Evolutionary conservation across 148 eudicot genomes (phyloP).

Genomic region (Rheum nobile): DNA sequence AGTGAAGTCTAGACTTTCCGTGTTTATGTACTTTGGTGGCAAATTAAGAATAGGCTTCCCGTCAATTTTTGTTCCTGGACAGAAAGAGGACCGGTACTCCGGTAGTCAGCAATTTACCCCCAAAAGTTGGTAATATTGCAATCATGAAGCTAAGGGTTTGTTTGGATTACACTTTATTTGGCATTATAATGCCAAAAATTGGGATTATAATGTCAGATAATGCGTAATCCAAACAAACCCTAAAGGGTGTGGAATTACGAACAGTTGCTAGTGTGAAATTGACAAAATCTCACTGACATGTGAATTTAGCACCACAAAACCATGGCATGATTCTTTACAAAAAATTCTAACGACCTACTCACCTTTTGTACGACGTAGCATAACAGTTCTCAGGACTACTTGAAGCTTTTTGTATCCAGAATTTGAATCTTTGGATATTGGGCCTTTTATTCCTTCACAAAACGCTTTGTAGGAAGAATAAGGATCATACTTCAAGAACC

Average conservation of each 20-base stretch:
- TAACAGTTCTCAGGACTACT: slow-evolving; percentile 67
- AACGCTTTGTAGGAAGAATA: slow-evolving; percentile 61
- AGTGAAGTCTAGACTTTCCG: slow-evolving; percentile 57
- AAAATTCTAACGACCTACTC: slow-evolving; percentile 7
- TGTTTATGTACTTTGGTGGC: slow-evolving; percentile 58
- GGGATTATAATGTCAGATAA: too few relatives aligned
- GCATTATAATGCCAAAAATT: too few relatives aligned
- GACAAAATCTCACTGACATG: neutral
- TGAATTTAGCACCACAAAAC: neutral
- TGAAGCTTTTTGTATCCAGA: slow-evolving; percentile 91
- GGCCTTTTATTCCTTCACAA: slow-evolving; percentile 41
- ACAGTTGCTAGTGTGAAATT: neutral
- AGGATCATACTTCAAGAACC: slow-evolving; percentile 77
- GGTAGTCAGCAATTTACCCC: too few relatives aligned
- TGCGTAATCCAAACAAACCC: too few relatives aligned
- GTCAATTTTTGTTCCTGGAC: slow-evolving; percentile 62
- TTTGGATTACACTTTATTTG: too few relatives aligned
- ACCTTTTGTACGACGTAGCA: slow-evolving; percentile 99
- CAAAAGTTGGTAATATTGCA: neutral
- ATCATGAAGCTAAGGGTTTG: neutral
- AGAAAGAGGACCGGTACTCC: neutral
- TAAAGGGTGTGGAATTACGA: neutral
- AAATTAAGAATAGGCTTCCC: slow-evolving; percentile 80
- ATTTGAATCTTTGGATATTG: slow-evolving; percentile 61
- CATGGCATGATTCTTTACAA: neutral